Conservation (phyloP, 2,329 filamentous ascomycete species). For the Geosmithia putterillii region DNA sequence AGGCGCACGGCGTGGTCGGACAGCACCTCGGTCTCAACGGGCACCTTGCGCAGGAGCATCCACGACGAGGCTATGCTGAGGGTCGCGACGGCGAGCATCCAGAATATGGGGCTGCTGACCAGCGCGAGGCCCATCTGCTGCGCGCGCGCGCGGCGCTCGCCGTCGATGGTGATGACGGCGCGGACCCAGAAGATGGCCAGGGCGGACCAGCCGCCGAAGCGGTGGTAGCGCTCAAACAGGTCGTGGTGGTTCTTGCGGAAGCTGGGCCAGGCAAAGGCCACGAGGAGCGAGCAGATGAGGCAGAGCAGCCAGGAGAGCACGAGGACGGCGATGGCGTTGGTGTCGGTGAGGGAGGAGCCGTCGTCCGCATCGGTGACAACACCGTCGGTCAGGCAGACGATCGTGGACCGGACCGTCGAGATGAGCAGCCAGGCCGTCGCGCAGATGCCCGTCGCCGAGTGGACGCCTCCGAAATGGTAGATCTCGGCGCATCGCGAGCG, state of each 20-base stretch:
- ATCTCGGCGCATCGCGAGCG: conserved; percentile 35
- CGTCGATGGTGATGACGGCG: conserved; percentile 32
- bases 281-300: conserved; percentile 39
- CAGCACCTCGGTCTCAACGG: conserved; percentile 48
- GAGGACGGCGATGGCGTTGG: conserved; percentile 17
- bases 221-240: conserved; percentile 52
- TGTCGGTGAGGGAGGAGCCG: conserved; percentile 25
- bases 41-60: conserved; percentile 50
- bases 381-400: conserved; percentile 16
- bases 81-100: conserved; percentile 49
- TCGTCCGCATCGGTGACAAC: conserved; percentile 10
- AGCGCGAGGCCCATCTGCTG: conserved; percentile 15
- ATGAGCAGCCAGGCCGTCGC: conserved; percentile 36
- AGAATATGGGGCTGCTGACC: conserved; percentile 31
- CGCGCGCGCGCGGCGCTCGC: conserved; percentile 11
- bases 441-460: conserved; percentile 35
- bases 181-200: conserved; percentile 49
- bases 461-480: conserved; percentile 39
- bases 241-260: conserved; percentile 49
- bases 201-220: conserved; percentile 54
- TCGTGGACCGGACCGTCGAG: conserved; percentile 23
- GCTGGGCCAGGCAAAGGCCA: conserved; percentile 44
- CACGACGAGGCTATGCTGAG: conserved; percentile 53
- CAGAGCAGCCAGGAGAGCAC: conserved; percentile 40
- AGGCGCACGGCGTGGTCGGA: conserved; percentile 56